Base-by-base conservation (phyloP, 176 grass and related monocot genomes). In the Chrysopogon serrulatus region DNA sequence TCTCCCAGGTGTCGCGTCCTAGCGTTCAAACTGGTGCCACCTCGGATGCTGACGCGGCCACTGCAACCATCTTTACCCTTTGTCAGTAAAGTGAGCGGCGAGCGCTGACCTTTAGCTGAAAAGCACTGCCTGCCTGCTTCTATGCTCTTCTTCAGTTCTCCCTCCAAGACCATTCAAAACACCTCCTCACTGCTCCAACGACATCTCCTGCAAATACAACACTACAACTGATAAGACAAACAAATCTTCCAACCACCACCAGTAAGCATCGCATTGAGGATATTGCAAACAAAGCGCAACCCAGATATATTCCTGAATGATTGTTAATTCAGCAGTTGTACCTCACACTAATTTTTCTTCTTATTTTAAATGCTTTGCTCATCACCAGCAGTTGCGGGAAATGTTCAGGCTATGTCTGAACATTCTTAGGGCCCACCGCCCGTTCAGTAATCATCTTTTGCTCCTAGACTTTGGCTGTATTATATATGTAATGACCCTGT, bases 91-190 rank as follows among this genome's bases (percentile, higher is more conserved):
- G 42, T 37, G n/a, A 16, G 45, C n/a, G 15, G 21, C 37, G 21
- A 76, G 78, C 47, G 60, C 86, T 83, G 49, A 76, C 53, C 71
- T 85, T 86, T 41, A 43, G 53, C 83, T 32, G 83, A 78, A 82
- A 86, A 86, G 59, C 83, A 90, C 23, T 83, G 56, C 13, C 48
- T 73, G 73, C 36, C 49, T 65, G 71, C 41, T 82, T 82, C 73
- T 40, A 78, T 73, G 42, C 64, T 78, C 28, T 39, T 74, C 68
- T 56, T 30, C 61, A n/a, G n/a, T n/a, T 44, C 28, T 78, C 78
- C 59, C 87, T 67, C 81, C 79, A 68, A 86, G 31, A 83, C 74
- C 57, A 67, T 90, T 90, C 74, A 68, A 90, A 90, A 68, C 1
- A 71, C 5, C 76, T 23, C 28, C 5, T 8, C 65, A 35, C 77